Evolutionary conservation across 2,329 filamentous ascomycete species (phyloP).

Genomic region (Cadophora sp.): DNA sequence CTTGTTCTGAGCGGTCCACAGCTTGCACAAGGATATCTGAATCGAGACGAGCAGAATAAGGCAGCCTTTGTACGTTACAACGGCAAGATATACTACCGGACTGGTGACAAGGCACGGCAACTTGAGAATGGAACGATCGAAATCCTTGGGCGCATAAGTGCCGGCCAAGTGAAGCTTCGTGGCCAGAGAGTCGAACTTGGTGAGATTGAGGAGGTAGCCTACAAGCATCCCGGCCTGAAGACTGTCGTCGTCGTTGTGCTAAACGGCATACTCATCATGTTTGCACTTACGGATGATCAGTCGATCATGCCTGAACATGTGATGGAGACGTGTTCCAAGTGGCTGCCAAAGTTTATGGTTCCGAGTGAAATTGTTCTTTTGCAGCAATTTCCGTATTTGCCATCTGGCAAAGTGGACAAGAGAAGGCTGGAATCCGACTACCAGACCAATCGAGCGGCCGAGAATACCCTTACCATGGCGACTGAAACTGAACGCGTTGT

Average conservation of each 20-base stretch:
- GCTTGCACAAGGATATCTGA: conserved; percentile 81
- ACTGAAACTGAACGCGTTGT: conserved; percentile 35
- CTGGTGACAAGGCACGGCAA: conserved; percentile 82
- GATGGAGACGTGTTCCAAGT: conserved; percentile 66
- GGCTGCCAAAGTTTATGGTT: conserved; percentile 86
- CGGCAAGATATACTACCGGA: conserved; percentile 76
- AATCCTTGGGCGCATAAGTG: conserved; percentile 79
- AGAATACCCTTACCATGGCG: conserved; percentile 36
- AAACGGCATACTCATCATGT: conserved; percentile 73
- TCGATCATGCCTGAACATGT: conserved; percentile 53
- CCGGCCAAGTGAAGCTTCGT: conserved; percentile 85
- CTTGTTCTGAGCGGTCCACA: conserved; percentile 83
- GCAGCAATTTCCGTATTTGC: conserved; percentile 71
- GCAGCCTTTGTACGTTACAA: conserved; percentile 72
- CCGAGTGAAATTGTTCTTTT: conserved; percentile 74
- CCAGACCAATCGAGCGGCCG: conserved; percentile 36
- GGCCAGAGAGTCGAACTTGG: conserved; percentile 85
- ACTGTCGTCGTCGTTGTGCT: conserved; percentile 72
- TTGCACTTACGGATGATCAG: conserved; percentile 53
- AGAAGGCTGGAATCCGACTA: conserved; percentile 66
- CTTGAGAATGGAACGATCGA: conserved; percentile 74
- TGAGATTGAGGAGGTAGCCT: conserved; percentile 75
- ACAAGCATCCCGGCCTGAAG: conserved; percentile 66
- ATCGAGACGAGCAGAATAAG: conserved; percentile 76
- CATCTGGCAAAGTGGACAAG: conserved; percentile 85